These are phyloP conservation scores for Pleurotus salmoneostramineus DNA, from an alignment of 768 basidiomycete species.

Conservation along the genomic window DNA sequence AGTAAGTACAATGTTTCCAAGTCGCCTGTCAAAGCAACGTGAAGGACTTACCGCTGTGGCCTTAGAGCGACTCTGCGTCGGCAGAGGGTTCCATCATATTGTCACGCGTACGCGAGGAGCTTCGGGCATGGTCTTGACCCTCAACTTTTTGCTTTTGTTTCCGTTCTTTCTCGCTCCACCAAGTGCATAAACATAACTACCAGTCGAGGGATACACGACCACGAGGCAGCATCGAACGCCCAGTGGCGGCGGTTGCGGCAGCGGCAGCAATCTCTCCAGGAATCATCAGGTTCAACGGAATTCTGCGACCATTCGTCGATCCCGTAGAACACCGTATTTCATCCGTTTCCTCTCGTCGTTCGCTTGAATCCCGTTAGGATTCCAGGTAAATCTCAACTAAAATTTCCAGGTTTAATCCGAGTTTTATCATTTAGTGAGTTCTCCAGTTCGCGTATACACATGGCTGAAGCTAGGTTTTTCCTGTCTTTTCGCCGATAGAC, in stretches of 20 bases:
- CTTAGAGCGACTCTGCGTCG: no score
- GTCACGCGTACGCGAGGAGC: no score
- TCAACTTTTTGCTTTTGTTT: background rate
- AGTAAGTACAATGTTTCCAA: background rate
- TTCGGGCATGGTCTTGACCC: background rate
- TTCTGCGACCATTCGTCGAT: background rate
- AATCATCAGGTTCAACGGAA: background rate
- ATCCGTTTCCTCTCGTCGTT: background rate
- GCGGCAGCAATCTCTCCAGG: background rate
- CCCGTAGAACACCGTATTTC: slow-evolving; percentile 4
- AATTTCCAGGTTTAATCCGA: slow-evolving; percentile 5
- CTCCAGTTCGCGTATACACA: background rate
- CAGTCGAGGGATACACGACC: background rate
- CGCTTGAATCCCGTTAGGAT: background rate
- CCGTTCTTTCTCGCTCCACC: background rate
- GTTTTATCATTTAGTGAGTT: background rate
- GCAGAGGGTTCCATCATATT: background rate
- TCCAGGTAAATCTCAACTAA: background rate
- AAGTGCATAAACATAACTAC: background rate
- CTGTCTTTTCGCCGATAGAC: background rate
- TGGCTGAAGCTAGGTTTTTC: background rate
- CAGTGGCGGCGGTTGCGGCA: background rate
- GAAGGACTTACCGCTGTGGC: no score
- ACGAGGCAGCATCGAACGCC: background rate
- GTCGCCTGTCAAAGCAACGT: background rate